phyloP scores from a whole-genome alignment of 192 early-diverging fungal genomes.

The Gamsiella multidivaricata region DNA sequence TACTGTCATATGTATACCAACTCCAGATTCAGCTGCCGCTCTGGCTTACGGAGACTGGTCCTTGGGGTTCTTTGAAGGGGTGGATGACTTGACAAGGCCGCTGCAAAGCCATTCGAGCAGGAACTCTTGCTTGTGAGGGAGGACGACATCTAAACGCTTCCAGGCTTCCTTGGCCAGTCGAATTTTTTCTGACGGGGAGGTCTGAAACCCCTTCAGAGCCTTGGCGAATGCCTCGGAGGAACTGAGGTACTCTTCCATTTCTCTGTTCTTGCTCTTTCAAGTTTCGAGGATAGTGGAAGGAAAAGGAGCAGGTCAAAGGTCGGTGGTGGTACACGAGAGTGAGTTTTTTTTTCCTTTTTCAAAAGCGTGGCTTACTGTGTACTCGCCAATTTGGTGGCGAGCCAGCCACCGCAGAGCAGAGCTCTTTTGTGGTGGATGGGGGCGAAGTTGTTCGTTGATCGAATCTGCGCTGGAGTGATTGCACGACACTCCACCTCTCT shows the following conservation, averaged over 20 bases:
- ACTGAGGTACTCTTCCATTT: conserved; percentile 44
- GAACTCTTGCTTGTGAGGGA: conserved; percentile 56
- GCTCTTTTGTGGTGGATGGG: too few relatives aligned
- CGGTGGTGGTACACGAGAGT: background rate
- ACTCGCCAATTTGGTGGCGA: too few relatives aligned
- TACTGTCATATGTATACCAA: too few relatives aligned
- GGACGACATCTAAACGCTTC: conserved; percentile 26
- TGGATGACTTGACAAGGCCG: conserved; percentile 36
- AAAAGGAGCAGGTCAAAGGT: too few relatives aligned
- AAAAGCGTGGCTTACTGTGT: too few relatives aligned
- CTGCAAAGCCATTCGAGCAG: conserved; percentile 55
- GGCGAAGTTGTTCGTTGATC: too few relatives aligned
- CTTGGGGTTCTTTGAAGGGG: conserved; percentile 32
- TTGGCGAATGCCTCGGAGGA: conserved; percentile 52
- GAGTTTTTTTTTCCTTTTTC: conserved; percentile 8
- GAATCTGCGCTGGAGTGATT: too few relatives aligned
- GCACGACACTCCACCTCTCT: too few relatives aligned
- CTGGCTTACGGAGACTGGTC: conserved; percentile 21
- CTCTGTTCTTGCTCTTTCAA: too few relatives aligned
- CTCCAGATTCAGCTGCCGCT: background rate
- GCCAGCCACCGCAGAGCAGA: too few relatives aligned
- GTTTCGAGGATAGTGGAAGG: too few relatives aligned
- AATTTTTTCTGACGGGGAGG: conserved; percentile 43
- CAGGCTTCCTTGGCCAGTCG: conserved; percentile 44
- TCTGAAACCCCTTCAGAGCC: conserved; percentile 45